These are phyloP conservation scores for Heimioporus sp. DNA, from an alignment of 768 basidiomycete species.

Conservation along the genomic window DNA sequence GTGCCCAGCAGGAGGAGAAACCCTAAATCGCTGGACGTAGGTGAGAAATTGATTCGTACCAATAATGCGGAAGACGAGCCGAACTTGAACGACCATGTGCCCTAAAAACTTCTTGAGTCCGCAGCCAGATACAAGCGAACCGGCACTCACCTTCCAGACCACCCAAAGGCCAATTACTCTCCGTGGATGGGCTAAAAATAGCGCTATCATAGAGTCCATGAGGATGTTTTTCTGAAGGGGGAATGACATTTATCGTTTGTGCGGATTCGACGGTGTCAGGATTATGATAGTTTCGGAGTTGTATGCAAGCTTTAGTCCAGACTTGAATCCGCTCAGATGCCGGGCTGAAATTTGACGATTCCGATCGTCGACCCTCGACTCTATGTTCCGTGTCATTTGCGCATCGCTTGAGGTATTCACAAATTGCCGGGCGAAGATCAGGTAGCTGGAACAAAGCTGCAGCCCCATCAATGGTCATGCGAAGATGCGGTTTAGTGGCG, in stretches of 20 bases:
- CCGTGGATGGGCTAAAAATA: conserved; percentile 4
- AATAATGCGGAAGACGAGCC: conserved; percentile 9
- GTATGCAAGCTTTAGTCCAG: background rate
- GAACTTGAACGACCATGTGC: conserved; percentile 14
- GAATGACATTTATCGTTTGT: background rate
- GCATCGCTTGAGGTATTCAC: background rate
- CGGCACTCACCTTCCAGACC: background rate
- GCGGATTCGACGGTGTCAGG: conserved; percentile 14
- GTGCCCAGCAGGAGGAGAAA: conserved; percentile 13
- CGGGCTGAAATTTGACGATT: background rate
- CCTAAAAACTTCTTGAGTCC: background rate
- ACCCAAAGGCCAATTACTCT: conserved; percentile 6
- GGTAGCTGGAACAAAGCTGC: background rate
- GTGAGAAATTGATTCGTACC: conserved; percentile 13
- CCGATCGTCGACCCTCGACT: background rate
- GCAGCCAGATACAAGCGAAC: background rate
- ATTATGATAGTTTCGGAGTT: background rate
- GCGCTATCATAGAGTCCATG: conserved; percentile 10
- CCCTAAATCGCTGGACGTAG: conserved; percentile 26
- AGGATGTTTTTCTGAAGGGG: conserved; percentile 5
- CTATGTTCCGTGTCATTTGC: background rate
- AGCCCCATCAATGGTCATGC: background rate
- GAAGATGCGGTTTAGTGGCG: background rate
- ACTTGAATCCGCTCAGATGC: background rate
- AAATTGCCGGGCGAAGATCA: background rate